Evolutionary conservation across 1,139 yeast species (phyloP).

Genomic region (Yamadazyma songkhlaensis): DNA sequence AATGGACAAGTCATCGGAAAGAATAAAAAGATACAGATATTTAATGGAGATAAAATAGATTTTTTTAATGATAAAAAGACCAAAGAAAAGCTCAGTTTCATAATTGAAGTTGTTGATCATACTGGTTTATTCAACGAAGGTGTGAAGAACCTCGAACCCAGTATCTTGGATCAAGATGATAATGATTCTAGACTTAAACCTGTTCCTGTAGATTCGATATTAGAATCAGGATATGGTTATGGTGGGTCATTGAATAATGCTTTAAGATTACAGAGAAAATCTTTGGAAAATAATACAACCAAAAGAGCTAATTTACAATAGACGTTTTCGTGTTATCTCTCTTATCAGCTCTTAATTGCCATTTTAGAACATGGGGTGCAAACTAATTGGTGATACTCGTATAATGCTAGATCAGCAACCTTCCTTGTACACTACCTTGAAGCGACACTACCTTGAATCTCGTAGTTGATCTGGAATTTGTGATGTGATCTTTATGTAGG

Average conservation of each 20-base stretch:
- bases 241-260: constrained; percentile 29
- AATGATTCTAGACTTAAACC: constrained; percentile 31
- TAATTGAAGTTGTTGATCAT: constrained; percentile 47
- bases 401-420: too few relatives aligned
- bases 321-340: background rate
- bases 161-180: constrained; percentile 24
- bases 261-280: constrained; percentile 26
- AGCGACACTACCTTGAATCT: too few relatives aligned
- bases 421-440: too few relatives aligned
- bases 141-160: constrained; percentile 17
- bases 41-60: constrained; percentile 62
- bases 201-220: constrained; percentile 17
- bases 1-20: constrained; percentile 60
- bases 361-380: too few relatives aligned
- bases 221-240: constrained; percentile 8
- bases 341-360: too few relatives aligned
- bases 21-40: constrained; percentile 58
- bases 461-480: too few relatives aligned
- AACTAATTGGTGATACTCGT: too few relatives aligned
- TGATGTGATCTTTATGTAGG: too few relatives aligned
- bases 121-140: constrained; percentile 56
- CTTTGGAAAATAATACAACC: constrained; percentile 13
- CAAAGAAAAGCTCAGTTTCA: constrained; percentile 51
- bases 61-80: constrained; percentile 60
- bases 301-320: constrained; percentile 28